These are phyloP conservation scores for Elymus sibiricus DNA, from an alignment of 176 grass and related monocot genomes.

Conservation along the genomic window DNA sequence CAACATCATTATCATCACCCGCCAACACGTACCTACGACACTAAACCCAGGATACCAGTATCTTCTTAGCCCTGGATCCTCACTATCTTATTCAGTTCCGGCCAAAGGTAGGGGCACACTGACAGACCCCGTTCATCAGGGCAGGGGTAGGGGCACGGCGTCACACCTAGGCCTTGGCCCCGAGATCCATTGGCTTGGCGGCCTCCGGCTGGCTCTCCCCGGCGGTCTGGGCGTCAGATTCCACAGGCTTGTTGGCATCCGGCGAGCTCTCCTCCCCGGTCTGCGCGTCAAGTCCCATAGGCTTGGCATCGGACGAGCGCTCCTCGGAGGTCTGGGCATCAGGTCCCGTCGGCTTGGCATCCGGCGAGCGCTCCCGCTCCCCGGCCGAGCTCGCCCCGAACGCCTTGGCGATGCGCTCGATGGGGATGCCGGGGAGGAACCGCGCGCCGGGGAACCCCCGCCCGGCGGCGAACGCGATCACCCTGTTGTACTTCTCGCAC, in stretches of 20 bases:
- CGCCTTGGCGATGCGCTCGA: constrained; percentile 69
- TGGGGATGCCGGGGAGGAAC: constrained; percentile 60
- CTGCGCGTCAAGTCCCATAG: background rate
- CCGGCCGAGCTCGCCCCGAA: constrained; percentile 31
- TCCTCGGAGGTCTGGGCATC: background rate
- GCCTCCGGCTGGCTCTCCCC: background rate
- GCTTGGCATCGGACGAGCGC: background rate
- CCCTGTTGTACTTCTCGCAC: constrained; percentile 77
- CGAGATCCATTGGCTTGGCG: background rate
- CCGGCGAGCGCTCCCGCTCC: background rate
- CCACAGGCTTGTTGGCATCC: background rate
- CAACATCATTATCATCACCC: background rate
- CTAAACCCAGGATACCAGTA: background rate
- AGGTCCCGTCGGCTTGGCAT: background rate
- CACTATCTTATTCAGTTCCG: background rate
- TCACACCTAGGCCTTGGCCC: background rate
- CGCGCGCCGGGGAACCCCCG: constrained; percentile 23
- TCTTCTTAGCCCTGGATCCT: background rate
- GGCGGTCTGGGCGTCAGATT: background rate
- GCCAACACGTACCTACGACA: background rate
- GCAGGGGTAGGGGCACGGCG: background rate
- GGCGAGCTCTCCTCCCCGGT: background rate
- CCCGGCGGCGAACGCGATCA: constrained; percentile 13
- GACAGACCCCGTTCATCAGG: background rate
- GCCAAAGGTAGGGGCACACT: background rate